Percentiles rank a stretch among this genome's conserved stretches.
phyloP scores from a whole-genome alignment of 2,329 filamentous ascomycete species.

The Endoconidiophora laricicola region DNA sequence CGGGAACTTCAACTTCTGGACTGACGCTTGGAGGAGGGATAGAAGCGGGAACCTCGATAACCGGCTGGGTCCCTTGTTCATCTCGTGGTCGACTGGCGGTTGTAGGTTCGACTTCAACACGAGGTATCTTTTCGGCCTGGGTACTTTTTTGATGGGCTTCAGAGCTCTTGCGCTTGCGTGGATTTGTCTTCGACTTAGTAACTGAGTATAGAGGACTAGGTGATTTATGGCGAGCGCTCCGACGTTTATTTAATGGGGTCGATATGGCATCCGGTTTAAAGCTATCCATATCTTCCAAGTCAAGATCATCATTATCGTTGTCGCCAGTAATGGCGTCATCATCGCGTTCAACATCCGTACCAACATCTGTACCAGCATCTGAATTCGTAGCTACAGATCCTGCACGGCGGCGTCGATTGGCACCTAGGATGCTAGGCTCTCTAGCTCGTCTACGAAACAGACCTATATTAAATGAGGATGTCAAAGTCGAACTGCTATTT shows the following conservation, averaged over 20 bases:
- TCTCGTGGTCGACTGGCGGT: slow-evolving; percentile 11
- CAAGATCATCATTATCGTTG: slow-evolving; percentile 18
- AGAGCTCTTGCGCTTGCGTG: slow-evolving; percentile 38
- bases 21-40: slow-evolving; percentile 3
- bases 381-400: slow-evolving; percentile 14
- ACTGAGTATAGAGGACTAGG: not conserved
- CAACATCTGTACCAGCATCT: slow-evolving; percentile 14
- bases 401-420: slow-evolving; percentile 26
- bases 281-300: slow-evolving; percentile 29
- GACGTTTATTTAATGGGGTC: slow-evolving; percentile 39
- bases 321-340: slow-evolving; percentile 20
- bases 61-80: slow-evolving; percentile 2
- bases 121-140: slow-evolving; percentile 23
- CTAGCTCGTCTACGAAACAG: slow-evolving; percentile 39
- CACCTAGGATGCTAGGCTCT: slow-evolving; percentile 45
- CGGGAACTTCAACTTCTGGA: slow-evolving; percentile 1
- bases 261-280: slow-evolving; percentile 51
- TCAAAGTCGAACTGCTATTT: slow-evolving; percentile 28
- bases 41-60: slow-evolving; percentile 11
- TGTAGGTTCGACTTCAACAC: slow-evolving; percentile 17
- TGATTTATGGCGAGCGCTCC: slow-evolving; percentile 21
- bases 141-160: slow-evolving; percentile 25
- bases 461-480: slow-evolving; percentile 37
- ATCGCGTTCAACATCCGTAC: slow-evolving; percentile 14
- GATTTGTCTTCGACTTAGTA: slow-evolving; percentile 4